phyloP scores from a whole-genome alignment of 2,329 filamentous ascomycete genomes.

The Fusarium luffae region DNA sequence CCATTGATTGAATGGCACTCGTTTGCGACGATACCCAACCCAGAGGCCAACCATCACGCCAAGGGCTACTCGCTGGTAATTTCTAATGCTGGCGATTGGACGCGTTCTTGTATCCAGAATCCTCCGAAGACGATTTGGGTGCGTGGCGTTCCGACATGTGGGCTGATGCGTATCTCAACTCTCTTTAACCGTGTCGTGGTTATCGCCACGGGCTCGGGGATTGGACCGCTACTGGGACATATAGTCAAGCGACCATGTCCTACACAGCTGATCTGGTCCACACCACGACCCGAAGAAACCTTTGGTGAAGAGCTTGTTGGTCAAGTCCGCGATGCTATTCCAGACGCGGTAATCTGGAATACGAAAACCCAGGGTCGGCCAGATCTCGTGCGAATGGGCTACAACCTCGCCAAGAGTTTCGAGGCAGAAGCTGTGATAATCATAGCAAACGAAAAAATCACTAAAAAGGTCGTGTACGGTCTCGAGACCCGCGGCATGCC shows the following conservation, averaged over 20 bases:
- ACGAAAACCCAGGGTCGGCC: constrained; percentile 69
- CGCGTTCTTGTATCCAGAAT: constrained; percentile 68
- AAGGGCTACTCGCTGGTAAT: constrained; percentile 74
- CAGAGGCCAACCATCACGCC: constrained; percentile 47
- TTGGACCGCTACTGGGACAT: constrained; percentile 73
- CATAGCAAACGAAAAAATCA: constrained; percentile 76
- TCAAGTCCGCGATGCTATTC: constrained; percentile 67
- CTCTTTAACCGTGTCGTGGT: constrained; percentile 74
- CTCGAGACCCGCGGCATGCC: constrained; percentile 73
- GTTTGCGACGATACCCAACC: constrained; percentile 77
- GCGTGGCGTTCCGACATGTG: constrained; percentile 73
- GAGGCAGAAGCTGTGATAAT: constrained; percentile 77
- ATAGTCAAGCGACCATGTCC: constrained; percentile 62
- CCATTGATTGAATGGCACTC: constrained; percentile 79
- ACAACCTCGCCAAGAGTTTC: constrained; percentile 66
- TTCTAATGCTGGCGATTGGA: constrained; percentile 82
- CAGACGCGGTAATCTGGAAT: constrained; percentile 74
- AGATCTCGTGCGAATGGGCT: constrained; percentile 63
- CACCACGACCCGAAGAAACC: constrained; percentile 68
- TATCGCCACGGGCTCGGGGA: constrained; percentile 78
- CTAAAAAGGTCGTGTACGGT: constrained; percentile 74
- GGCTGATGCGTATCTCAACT: constrained; percentile 73
- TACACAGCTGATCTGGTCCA: constrained; percentile 76
- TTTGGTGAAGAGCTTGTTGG: constrained; percentile 69
- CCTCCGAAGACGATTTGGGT: constrained; percentile 74